Evolutionary conservation across 2,329 filamentous ascomycete genomes (phyloP), one percentile per base, ranked within the genome.

Genomic region (Pseudogymnoascus sp.): DNA sequence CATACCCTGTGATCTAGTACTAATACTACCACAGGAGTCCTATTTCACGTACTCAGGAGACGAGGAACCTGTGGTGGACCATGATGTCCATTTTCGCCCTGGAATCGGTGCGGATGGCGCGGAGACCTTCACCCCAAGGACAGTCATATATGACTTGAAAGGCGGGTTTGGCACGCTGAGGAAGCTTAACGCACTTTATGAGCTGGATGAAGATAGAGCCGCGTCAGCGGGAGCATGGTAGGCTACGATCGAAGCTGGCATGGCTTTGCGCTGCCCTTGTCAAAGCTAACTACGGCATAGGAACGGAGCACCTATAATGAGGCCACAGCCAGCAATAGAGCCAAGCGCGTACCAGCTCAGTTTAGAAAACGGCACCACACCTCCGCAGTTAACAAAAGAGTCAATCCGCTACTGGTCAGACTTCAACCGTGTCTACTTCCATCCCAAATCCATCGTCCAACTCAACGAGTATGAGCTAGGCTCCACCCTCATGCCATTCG

Each of bases 321-420:
- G 93, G 68, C 83, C 84, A 70, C 82, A 91, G 70, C 73, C 82
- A 60, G 80, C 82, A 7, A 90, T 97, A 61, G 77, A 81, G 38
- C 84, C 83, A 64, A 91, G 84, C 71, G 79, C 85, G 56, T 97
- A 96, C 74, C 91, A 95, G 71, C 82, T 84, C 70, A 88, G 86
- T 67, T 84, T 97, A 2, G 90, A 97, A 68, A 76, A 84, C 31
- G 92, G 91, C 21, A 73, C 82, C 4, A 74, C 83, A 2, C 80
- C 87, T 5, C 83, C 89, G 0, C 77, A 79, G 61, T 80, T 96
- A 18, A 88, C 82, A 1, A 80, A 85, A 1, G 83, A 86, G 5
- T 83, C 84, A 10, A 89, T 97, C n/a, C 85, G 91, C 62, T 97
- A 94, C 77, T 99, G 94, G 93, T 96, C 92, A 33, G 94, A 99